These are phyloP conservation scores for Physaria fendleri DNA, from an alignment of 345 rosid genomes.

Conservation along the genomic window DNA sequence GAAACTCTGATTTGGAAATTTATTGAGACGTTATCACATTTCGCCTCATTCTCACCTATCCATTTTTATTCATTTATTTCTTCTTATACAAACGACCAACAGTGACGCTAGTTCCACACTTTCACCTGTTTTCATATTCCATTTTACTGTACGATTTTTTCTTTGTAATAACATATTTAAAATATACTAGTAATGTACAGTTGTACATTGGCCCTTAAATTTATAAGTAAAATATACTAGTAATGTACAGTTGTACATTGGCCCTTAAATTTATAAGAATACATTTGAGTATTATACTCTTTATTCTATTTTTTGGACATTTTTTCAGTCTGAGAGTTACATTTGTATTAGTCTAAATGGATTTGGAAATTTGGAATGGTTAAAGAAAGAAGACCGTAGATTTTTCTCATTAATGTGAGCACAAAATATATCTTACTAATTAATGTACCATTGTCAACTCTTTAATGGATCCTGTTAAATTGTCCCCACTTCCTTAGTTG, in stretches of 20 bases:
- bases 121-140: neutral
- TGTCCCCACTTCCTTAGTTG: slow-evolving; percentile 32
- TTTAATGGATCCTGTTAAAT: slow-evolving; percentile 4
- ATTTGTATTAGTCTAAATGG: neutral
- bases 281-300: neutral
- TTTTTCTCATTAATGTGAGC: slow-evolving; percentile 4
- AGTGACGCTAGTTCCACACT: slow-evolving; percentile 7
- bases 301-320: neutral
- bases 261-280: neutral
- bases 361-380: neutral
- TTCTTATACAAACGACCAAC: slow-evolving; percentile 9
- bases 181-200: too few relatives aligned
- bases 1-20: slow-evolving; percentile 24
- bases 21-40: neutral
- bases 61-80: slow-evolving; percentile 5
- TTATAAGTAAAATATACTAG: neutral
- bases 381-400: neutral
- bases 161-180: neutral
- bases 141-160: neutral
- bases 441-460: slow-evolving; percentile 22
- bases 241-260: neutral
- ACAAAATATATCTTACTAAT: slow-evolving; percentile 4
- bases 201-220: neutral
- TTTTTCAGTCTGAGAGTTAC: neutral
- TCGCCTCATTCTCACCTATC: slow-evolving; percentile 13